phyloP scores from a whole-genome alignment of 2,329 filamentous ascomycete species.

The Colletotrichum sp. region DNA sequence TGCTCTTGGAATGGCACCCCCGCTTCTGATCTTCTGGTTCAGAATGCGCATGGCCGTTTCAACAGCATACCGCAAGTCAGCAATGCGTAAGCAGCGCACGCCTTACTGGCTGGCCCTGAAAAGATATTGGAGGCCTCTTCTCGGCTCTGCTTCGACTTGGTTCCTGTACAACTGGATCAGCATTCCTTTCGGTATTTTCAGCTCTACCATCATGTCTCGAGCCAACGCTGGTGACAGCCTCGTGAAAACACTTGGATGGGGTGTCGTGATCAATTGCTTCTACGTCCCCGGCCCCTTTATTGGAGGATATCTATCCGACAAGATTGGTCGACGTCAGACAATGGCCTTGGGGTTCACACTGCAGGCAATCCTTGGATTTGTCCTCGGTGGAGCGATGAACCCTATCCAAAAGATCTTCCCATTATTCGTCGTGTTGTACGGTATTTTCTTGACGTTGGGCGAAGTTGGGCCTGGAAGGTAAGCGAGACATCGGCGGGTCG shows the following conservation, averaged over 20 bases:
- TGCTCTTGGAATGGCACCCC: slow-evolving; percentile 53
- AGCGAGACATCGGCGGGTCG: not conserved
- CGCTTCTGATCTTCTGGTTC: slow-evolving; percentile 56
- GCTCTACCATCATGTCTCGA: slow-evolving; percentile 52
- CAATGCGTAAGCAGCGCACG: slow-evolving; percentile 46
- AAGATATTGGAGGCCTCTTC: slow-evolving; percentile 52
- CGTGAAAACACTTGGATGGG: slow-evolving; percentile 46
- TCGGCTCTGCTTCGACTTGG: slow-evolving; percentile 53
- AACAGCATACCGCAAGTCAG: slow-evolving; percentile 49
- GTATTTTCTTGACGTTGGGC: slow-evolving; percentile 51
- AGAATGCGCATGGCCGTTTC: slow-evolving; percentile 56
- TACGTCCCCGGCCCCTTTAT: slow-evolving; percentile 52
- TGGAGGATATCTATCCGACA: slow-evolving; percentile 52
- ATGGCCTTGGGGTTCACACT: slow-evolving; percentile 54
- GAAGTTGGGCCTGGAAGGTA: slow-evolving; percentile 55
- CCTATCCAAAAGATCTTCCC: slow-evolving; percentile 51
- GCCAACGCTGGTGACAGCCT: slow-evolving; percentile 44
- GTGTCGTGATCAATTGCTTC: slow-evolving; percentile 54
- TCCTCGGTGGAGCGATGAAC: slow-evolving; percentile 50
- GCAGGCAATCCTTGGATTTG: slow-evolving; percentile 50
- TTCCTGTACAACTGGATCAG: slow-evolving; percentile 60
- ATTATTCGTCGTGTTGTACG: slow-evolving; percentile 55
- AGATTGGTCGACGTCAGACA: slow-evolving; percentile 51
- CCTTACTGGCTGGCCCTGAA: slow-evolving; percentile 53
- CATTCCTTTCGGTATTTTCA: slow-evolving; percentile 60